Percentiles rank a stretch among this genome's conserved stretches.
Conservation (phyloP, 371 early-diverging fungal genomes). For the Mucor velutinosus region DNA sequence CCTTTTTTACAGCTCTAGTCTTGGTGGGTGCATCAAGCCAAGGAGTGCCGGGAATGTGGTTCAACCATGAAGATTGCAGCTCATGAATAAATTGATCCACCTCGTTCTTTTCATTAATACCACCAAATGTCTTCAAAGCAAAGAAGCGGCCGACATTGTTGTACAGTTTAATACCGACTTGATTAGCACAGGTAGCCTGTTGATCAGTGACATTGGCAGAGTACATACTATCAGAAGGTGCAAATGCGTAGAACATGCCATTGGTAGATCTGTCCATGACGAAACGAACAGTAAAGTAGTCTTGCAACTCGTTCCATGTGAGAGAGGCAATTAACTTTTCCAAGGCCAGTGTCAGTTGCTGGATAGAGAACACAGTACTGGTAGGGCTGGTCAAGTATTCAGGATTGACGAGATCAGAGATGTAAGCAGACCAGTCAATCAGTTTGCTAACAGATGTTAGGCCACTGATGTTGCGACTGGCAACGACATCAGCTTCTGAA, state of each 20-base stretch:
- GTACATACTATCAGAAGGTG: not conserved
- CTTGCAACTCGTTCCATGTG: not conserved
- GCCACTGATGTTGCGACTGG: not conserved
- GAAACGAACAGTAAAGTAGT: not conserved
- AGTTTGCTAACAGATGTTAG: not conserved
- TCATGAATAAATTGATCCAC: slow-evolving; percentile 29
- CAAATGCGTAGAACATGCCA: not conserved
- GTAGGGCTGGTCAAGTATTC: not conserved
- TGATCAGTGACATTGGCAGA: not conserved
- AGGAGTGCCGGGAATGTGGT: slow-evolving; percentile 36
- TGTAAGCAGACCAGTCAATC: slow-evolving; percentile 1
- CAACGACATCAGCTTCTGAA: too few relatives aligned
- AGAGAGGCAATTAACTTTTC: not conserved
- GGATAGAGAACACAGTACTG: not conserved
- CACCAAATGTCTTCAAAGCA: slow-evolving; percentile 32
- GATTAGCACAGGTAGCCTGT: not conserved
- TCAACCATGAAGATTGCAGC: slow-evolving; percentile 35
- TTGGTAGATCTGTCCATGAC: not conserved
- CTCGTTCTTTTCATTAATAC: slow-evolving; percentile 29
- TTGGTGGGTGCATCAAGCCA: slow-evolving; percentile 60
- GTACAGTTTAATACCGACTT: not conserved
- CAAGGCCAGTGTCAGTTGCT: not conserved
- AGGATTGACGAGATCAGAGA: not conserved
- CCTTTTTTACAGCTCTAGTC: slow-evolving; percentile 48
- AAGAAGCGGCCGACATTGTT: slow-evolving; percentile 17